Evolutionary conservation across 441 rosid genomes (phyloP), one percentile per base, ranked within the genome.

Genomic region (Theobroma grandiflorum): DNA sequence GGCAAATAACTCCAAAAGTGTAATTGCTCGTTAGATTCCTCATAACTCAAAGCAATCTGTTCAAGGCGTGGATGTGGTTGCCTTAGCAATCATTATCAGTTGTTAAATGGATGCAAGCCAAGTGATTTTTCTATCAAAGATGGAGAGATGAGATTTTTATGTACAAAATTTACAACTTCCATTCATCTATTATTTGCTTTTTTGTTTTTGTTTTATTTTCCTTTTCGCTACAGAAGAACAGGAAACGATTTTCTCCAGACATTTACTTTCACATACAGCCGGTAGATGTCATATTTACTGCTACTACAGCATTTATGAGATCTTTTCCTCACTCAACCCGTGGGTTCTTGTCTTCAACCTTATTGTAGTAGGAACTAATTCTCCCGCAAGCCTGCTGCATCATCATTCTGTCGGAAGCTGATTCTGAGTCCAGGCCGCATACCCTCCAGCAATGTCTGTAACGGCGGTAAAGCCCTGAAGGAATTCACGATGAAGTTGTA

Each of bases 391-490:
- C 43, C 14, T 12, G 18, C n/a, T 2, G 57, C 35, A 45, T 87
- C 87, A 88, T 67, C 61, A 58, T 81, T 94, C 91, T 16, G 89
- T 84, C 9, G 98, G 98, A 37, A 96, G 95, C 40, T 89, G 91
- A 73, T 82, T 96, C 84, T 90, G 89, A 43, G 85, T 82, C 99
- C 99, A 96, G 11, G 97, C 89, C 0, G 87, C 88, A 67, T 82
- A 94, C 66, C 98, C 99, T 37, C 97, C 98, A 33, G 98, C 96
- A 40, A 96, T 85, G 82, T 96, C 96, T 0, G 94, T 89, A 6
- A 96, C 58, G 2, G 81, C 86, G 0, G 87, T 85, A 85, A 89
- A 94, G n/a, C 98, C 99, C 99, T 95, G 93, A 81, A 84, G 16
- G 74, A 18, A 42, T 42, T 12, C 53, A 66, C 20, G 38, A 26